Percentiles rank a stretch among this genome's conserved stretches.
phyloP scores from a whole-genome alignment of 202 grass and related monocot species.

The Schoenoplectus triqueter region DNA sequence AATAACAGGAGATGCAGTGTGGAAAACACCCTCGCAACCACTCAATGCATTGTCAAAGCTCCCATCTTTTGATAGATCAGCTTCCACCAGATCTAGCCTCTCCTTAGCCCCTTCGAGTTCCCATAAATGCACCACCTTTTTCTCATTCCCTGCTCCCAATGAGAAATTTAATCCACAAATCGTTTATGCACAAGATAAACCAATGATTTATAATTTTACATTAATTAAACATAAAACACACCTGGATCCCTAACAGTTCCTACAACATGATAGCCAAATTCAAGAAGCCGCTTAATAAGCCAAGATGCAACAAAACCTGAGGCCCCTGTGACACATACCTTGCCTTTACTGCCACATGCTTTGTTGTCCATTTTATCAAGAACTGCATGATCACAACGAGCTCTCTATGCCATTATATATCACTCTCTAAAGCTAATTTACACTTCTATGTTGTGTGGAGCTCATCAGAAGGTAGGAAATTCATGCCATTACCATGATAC shows the following conservation, averaged over 20 bases:
- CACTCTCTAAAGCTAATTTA: neutral
- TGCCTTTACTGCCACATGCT: conserved; percentile 46
- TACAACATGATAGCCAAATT: conserved; percentile 73
- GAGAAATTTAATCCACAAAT: conserved; percentile 8
- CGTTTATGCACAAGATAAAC: neutral
- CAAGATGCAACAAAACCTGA: conserved; percentile 87
- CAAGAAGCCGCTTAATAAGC: conserved; percentile 78
- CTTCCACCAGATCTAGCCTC: conserved; percentile 69
- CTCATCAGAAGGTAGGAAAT: conserved; percentile 26
- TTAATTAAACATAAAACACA: conserved; percentile 33
- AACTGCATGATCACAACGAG: neutral
- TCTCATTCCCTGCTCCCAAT: conserved; percentile 53
- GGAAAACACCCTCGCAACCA: conserved; percentile 77
- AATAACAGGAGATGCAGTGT: conserved; percentile 74
- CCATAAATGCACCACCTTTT: conserved; percentile 85
- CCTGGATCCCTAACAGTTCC: conserved; percentile 88
- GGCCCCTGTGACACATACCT: conserved; percentile 79
- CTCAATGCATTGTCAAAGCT: conserved; percentile 82
- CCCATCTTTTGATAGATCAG: conserved; percentile 79
- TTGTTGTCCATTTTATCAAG: conserved; percentile 19
- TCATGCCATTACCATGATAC: conserved; percentile 10
- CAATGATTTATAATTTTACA: neutral
- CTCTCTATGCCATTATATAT: conserved; percentile 8
- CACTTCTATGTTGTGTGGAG: conserved; percentile 12
- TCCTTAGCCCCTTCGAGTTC: conserved; percentile 71